Conservation (phyloP, 805 yeast genomes). For the Sugiyamaella qingdaonensis region DNA sequence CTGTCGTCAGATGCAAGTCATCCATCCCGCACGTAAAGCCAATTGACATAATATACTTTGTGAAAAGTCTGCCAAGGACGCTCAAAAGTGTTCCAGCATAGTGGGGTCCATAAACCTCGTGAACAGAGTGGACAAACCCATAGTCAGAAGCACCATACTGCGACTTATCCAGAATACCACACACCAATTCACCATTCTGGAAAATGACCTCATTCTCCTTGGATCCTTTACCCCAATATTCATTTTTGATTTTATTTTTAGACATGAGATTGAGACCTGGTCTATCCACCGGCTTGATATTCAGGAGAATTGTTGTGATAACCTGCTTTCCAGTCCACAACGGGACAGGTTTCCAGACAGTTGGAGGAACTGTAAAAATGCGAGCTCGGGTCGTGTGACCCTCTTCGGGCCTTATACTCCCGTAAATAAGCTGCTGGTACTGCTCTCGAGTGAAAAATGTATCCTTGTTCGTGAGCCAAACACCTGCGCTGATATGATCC, state of each 20-base stretch:
- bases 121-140: conserved; percentile 94
- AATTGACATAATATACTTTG: conserved; percentile 84
- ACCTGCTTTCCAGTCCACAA: conserved; percentile 98
- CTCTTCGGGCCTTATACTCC: conserved; percentile 95
- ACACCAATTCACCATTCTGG: conserved; percentile 77
- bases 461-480: conserved; percentile 94
- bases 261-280: conserved; percentile 88
- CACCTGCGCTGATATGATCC: conserved; percentile 98
- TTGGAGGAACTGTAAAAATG: conserved; percentile 81
- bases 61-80: conserved; percentile 91
- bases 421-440: conserved; percentile 90
- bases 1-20: conserved; percentile 84
- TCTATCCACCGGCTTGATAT: conserved; percentile 78
- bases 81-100: conserved; percentile 86
- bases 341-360: conserved; percentile 79
- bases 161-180: conserved; percentile 95
- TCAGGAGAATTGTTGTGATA: conserved; percentile 83
- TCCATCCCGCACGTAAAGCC: conserved; percentile 99
- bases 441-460: conserved; percentile 83
- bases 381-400: conserved; percentile 69
- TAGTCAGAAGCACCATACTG: conserved; percentile 98
- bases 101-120: conserved; percentile 90
- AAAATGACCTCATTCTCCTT: conserved; percentile 82
- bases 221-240: conserved; percentile 89
- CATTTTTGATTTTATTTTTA: conserved; percentile 85